Base-by-base conservation (phyloP, 2,329 filamentous ascomycete genomes). In the Periconia digitata region DNA sequence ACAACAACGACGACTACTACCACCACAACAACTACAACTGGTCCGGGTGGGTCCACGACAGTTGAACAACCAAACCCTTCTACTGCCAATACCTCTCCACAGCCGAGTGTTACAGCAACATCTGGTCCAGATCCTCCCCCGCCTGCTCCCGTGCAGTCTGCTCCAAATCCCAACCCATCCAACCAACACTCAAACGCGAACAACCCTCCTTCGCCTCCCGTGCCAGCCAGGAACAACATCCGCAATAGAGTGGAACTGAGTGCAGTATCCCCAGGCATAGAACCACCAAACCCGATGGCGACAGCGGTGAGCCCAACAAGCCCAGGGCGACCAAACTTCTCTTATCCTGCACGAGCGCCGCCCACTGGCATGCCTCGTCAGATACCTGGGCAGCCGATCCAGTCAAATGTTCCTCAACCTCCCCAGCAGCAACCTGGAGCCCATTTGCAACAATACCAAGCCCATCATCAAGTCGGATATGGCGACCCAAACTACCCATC, bases 1-100 rank as follows among this genome's bases (percentile, higher is more conserved):
- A 64, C 64, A 3, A 69, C 64, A 8, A 71, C 66, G 0, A 71
- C 67, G 6, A 69, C 67, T 1, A 71, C 66, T 2, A 70, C 67
- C 1, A 70, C 67, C 1, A 70, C 67, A 0, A 71, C 66, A 2
- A 70, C 66, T 15, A 66, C 62, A 2, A 69, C 66, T 12, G 66
- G 66, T 0, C 66, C 66, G 13, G 67, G 67, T 3, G 67, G 67
- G 1, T 58, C 58, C 18, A 69, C 64, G 10, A 70, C 66, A 8
- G 64, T 69, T 27, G 56, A 68, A 35, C 58, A 65, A 29, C 64
- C 66, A 8, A 53, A 42, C 39, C 50, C 51, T 8, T 53, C 40
- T 15, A 27, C 35, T 6, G 35, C 34, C 6, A 43, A 34, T 17
- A 18, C 43, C n/a, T 44, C 58, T 2, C 50, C 60, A 18, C 56